Conservation (phyloP, 441 rosid genomes). For the Populus hybrid region DNA sequence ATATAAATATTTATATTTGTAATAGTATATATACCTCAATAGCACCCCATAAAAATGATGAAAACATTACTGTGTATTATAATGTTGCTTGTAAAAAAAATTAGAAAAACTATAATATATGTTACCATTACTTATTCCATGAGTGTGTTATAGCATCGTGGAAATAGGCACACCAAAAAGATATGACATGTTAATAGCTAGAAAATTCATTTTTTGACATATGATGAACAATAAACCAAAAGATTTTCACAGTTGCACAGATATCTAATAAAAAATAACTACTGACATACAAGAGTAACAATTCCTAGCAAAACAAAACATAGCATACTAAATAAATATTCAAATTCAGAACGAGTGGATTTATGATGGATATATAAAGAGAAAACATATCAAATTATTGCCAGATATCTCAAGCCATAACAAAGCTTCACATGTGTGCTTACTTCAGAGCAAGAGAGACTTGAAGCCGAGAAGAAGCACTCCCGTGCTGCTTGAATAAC, state of each 20-base stretch:
- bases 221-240: not conserved
- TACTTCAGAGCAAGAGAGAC: slow-evolving; percentile 88
- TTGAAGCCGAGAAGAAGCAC: slow-evolving; percentile 92
- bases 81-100: not conserved
- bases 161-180: not conserved
- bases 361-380: not conserved
- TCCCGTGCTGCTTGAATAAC: slow-evolving; percentile 95
- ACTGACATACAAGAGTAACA: not conserved
- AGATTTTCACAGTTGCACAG: not conserved
- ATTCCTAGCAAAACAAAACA: not conserved
- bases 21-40: too few species aligned
- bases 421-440: slow-evolving; percentile 23
- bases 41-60: not conserved
- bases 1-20: not conserved
- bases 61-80: not conserved
- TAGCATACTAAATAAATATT: not conserved
- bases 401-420: slow-evolving; percentile 11
- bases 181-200: not conserved
- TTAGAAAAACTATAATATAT: not conserved
- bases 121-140: not conserved
- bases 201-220: not conserved
- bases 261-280: not conserved
- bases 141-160: not conserved
- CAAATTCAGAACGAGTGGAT: not conserved
- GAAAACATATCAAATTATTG: slow-evolving; percentile 1